These are phyloP conservation scores for Rhizomucor pusillus DNA, from an alignment of 371 early-diverging fungal genomes.

Conservation along the genomic window DNA sequence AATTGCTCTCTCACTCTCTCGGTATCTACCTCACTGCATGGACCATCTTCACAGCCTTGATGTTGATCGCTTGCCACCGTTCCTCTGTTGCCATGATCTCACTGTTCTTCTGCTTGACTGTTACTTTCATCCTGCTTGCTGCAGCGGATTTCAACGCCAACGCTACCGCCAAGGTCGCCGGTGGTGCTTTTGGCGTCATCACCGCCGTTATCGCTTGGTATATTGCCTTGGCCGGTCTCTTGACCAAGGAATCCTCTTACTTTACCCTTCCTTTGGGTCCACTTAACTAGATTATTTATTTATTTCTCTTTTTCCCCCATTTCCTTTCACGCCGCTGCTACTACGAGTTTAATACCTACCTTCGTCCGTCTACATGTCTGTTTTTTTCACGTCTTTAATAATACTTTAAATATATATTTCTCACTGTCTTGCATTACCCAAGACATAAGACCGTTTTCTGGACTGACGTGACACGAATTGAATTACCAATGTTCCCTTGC, in stretches of 20 bases:
- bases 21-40: constrained; percentile 69
- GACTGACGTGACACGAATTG: too few relatives aligned
- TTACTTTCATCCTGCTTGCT: constrained; percentile 63
- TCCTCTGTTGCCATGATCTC: constrained; percentile 57
- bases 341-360: too few relatives aligned
- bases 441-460: too few relatives aligned
- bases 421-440: too few relatives aligned
- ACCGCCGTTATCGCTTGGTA: constrained; percentile 75
- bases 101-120: constrained; percentile 61
- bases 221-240: constrained; percentile 63
- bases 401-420: too few relatives aligned
- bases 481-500: too few relatives aligned
- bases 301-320: too few relatives aligned
- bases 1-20: constrained; percentile 60
- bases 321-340: too few relatives aligned
- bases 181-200: constrained; percentile 67
- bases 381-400: too few relatives aligned
- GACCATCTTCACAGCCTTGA: constrained; percentile 65
- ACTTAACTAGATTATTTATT: too few relatives aligned
- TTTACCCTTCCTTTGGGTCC: constrained; percentile 68
- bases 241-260: constrained; percentile 54
- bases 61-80: constrained; percentile 67
- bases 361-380: too few relatives aligned
- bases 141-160: constrained; percentile 42
- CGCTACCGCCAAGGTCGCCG: constrained; percentile 40